These are phyloP conservation scores for Tetrastigma voinierianum DNA, from an alignment of 164 flowering plant genomes.

Conservation along the genomic window DNA sequence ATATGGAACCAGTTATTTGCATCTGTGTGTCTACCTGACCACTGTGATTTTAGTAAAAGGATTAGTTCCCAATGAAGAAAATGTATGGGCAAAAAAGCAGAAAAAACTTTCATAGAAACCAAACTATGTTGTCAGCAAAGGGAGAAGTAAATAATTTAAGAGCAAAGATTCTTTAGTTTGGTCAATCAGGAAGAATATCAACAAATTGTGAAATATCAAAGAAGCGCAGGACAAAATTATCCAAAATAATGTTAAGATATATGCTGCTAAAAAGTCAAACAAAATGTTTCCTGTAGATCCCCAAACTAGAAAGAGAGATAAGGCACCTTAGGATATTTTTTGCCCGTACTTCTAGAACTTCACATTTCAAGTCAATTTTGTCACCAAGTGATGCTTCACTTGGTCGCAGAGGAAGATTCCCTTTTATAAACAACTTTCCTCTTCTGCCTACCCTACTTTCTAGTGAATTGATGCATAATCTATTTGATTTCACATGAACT, in stretches of 20 bases:
- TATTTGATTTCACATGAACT: constrained; percentile 81
- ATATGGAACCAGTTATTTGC: constrained; percentile 88
- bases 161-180: too few relatives aligned
- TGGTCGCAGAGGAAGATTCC: constrained; percentile 80
- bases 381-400: constrained; percentile 71
- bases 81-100: neutral
- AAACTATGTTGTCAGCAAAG: neutral
- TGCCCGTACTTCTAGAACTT: constrained; percentile 89
- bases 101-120: neutral
- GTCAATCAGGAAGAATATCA: neutral
- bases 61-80: constrained; percentile 3
- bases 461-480: constrained; percentile 68
- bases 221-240: neutral
- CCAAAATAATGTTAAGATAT: neutral
- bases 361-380: constrained; percentile 93
- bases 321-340: constrained; percentile 81
- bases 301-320: neutral
- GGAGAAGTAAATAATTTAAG: neutral
- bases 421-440: constrained; percentile 81
- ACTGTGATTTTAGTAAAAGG: constrained; percentile 40
- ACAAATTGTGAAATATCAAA: neutral
- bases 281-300: neutral
- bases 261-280: neutral
- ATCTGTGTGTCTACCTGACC: constrained; percentile 94
- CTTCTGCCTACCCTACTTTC: constrained; percentile 92